Conservation (phyloP, 2,329 filamentous ascomycete species). For the Aplosporella prunicola region DNA sequence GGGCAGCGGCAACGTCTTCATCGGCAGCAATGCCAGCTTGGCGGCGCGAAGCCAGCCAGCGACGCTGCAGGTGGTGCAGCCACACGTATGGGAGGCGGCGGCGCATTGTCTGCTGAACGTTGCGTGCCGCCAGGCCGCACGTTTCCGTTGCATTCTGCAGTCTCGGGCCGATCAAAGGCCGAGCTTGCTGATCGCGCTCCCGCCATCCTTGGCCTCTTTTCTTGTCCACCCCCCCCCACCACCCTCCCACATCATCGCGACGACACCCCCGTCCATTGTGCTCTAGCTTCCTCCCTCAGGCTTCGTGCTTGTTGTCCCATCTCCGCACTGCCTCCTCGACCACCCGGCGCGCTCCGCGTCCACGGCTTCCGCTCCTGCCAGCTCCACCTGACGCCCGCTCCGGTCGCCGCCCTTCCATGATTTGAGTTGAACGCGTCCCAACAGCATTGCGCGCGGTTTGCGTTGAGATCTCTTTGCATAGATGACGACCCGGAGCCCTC, state of each 20-base stretch:
- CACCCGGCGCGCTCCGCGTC: background rate
- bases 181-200: background rate
- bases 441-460: slow-evolving; percentile 4
- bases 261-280: slow-evolving; percentile 3
- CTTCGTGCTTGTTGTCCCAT: slow-evolving; percentile 1
- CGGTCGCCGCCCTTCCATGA: slow-evolving; percentile 17
- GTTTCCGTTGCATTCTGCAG: too few relatives aligned
- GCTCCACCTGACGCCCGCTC: slow-evolving; percentile 10
- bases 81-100: background rate
- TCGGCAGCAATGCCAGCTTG: slow-evolving; percentile 10
- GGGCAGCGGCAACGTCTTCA: slow-evolving; percentile 34
- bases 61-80: background rate
- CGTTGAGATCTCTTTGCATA: slow-evolving; percentile 28
- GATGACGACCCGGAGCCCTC: slow-evolving; percentile 46
- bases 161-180: too few relatives aligned
- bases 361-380: slow-evolving; percentile 10
- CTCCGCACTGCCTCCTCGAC: slow-evolving; percentile 3
- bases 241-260: background rate
- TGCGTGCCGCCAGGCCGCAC: too few relatives aligned
- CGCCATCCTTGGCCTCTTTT: background rate
- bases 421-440: slow-evolving; percentile 17
- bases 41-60: slow-evolving; percentile 2
- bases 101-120: background rate
- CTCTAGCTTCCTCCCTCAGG: slow-evolving; percentile 3
- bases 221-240: background rate